Evolutionary conservation across 208 protist species (phyloP), one percentile per base, ranked within the genome.

Genomic region (Zelonia costaricensis): DNA sequence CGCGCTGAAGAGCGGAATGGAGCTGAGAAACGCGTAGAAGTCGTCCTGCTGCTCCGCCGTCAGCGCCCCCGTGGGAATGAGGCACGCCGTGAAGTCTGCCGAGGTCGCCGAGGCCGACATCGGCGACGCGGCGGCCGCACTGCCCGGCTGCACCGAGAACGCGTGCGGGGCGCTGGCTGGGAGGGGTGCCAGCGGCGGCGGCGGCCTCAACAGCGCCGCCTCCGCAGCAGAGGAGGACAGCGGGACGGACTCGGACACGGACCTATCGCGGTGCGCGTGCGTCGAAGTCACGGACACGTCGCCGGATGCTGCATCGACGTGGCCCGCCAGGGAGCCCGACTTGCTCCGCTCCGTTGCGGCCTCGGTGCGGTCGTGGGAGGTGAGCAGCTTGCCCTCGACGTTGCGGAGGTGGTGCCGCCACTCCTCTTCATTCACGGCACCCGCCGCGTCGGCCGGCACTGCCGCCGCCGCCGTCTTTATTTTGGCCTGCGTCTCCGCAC

Each of bases 321-420:
- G n/a, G n/a, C n/a, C n/a, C n/a, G n/a, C n/a, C n/a, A n/a, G n/a
- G n/a, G n/a, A n/a, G n/a, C n/a, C n/a, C n/a, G n/a, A n/a, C n/a
- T n/a, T n/a, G n/a, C n/a, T n/a, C 6, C 23, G 1, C 44, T 49
- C 44, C 44, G 10, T 49, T 20, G 15, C 23, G 12, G 47, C 20
- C 4, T 47, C 39, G 10, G 16, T 6, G 38, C 25, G 25, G 3
- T 54, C 36, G 28, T 76, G 49, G 7, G 62, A 58, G 23, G 42
- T 57, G 15, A 84, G 66, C 54, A 81, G 20, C 46, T 81, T 84
- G 1, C 78, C 78, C 42, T 84, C 74, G 2, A 59, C 70, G 48
- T 84, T 84, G 40, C 67, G 66, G 45, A 84, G 44, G 30, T 84
- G 78, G 18, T 72, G 63, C 8, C 62, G 57, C 74, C 78, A 84